Conservation (phyloP, 1,139 yeast species). For the Blastobotrys persicus region DNA sequence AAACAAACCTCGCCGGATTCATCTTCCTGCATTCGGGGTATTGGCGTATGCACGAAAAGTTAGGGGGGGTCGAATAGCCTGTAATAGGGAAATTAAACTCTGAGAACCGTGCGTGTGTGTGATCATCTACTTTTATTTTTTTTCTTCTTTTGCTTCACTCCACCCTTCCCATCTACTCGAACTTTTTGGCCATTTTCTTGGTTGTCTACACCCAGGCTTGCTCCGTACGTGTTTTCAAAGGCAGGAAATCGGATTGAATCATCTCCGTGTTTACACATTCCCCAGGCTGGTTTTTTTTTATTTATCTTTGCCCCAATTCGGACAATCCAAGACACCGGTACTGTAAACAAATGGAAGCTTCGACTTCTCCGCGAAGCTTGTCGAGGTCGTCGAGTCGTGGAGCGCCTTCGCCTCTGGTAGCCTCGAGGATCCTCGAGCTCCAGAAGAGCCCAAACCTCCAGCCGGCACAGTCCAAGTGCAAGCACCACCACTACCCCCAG, state of each 20-base stretch:
- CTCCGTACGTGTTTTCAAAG: not conserved
- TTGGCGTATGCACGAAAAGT: not conserved
- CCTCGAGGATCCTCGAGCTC: constrained; percentile 9
- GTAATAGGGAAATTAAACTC: not conserved
- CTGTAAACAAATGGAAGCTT: constrained; percentile 2
- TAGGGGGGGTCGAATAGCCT: not conserved
- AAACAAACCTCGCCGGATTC: not conserved
- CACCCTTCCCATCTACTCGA: not conserved
- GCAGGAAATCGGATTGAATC: not conserved
- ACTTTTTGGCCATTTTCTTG: not conserved
- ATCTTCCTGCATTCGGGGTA: constrained; percentile 1
- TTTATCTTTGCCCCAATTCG: constrained; percentile 1
- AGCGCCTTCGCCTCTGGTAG: constrained; percentile 10
- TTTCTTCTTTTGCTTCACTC: constrained; percentile 2
- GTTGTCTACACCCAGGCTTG: not conserved
- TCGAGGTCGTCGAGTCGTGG: constrained; percentile 3
- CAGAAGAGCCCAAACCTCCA: constrained; percentile 5
- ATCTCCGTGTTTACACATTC: not conserved
- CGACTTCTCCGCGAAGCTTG: not conserved
- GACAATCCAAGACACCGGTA: constrained; percentile 1
- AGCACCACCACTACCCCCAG: not conserved
- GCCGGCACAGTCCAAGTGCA: constrained; percentile 1
- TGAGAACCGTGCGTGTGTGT: not conserved
- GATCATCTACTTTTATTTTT: constrained; percentile 2
- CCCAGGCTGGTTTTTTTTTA: not conserved